Base-by-base conservation (phyloP, 768 basidiomycete genomes). In the Leccinum longicurvipes region DNA sequence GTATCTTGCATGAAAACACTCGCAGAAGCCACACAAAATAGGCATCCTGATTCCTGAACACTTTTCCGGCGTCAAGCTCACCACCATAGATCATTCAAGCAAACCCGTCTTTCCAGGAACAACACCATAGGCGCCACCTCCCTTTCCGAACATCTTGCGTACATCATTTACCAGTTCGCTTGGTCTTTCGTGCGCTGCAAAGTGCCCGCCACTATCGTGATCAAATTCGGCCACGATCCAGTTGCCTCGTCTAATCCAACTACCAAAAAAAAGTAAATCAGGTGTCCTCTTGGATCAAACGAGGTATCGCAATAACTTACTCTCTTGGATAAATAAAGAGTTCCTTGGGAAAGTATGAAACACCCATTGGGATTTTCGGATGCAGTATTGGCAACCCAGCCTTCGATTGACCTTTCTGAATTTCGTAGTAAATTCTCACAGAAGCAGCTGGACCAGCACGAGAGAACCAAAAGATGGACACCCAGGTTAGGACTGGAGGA, bases 381-480 rank as follows among this genome's bases (percentile, higher is more conserved):
- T 31, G 23, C 14, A 11, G 9, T 3, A 0, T 0, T 3, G 21
- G 3, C 0, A 6, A 1, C 17, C 3, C 7, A 4, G 1, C 0
- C 17, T 5, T 23, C 12, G 29, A 14, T 47, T 32, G 21, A 9
- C 53, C 55, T 1, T 24, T 7, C 23, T 61, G 41, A 15, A 51
- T 56, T 62, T 86, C 85, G 61, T 79, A 85, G 66, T 86, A 86
- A 23, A 84, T 84, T 12, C 83, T 73, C 9, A 79, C 23, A 0
- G 84, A 79, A 0, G 84, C 82, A 2, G 82, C 75, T 3, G 85
- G 83, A 0, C 83, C 83, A 0, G 78, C 73, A 11, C 78, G 76
- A 7, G 83, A 84, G 68, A 85, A 83, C 73, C 76, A 82, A 60
- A 79, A 83, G 11, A 83, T 72, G 3, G 82, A 83, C 15, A 83